A percentile compares a stretch with the other conserved stretches of the same genome.
Evolutionary conservation across 2,329 filamentous ascomycete species (phyloP).

Genomic region (Fusarium ramigenum): DNA sequence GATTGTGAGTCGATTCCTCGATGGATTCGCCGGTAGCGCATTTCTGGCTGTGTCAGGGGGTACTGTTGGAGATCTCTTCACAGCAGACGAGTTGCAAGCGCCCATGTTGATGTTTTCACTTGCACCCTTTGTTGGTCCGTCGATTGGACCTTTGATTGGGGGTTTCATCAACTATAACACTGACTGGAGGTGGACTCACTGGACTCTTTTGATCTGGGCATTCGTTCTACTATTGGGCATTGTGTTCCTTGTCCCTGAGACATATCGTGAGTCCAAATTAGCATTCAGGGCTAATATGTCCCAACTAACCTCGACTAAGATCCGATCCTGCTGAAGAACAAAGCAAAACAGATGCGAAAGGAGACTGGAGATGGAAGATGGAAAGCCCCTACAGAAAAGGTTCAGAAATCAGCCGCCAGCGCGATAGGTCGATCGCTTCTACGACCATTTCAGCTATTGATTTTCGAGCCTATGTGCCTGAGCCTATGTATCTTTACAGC

Average conservation of each 20-base stretch:
- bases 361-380: conserved; percentile 82
- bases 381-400: conserved; percentile 79
- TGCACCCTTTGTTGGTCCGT: conserved; percentile 70
- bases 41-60: conserved; percentile 82
- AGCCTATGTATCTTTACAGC: conserved; percentile 84
- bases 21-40: conserved; percentile 74
- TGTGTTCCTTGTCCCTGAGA: conserved; percentile 82
- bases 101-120: conserved; percentile 87
- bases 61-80: conserved; percentile 84
- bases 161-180: conserved; percentile 84
- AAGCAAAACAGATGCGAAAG: conserved; percentile 74
- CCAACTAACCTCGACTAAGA: conserved; percentile 49
- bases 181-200: conserved; percentile 85
- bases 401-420: conserved; percentile 70
- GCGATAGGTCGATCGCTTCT: conserved; percentile 69
- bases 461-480: conserved; percentile 86
- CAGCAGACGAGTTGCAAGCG: conserved; percentile 71
- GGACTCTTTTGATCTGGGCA: conserved; percentile 84
- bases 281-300: not conserved
- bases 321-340: conserved; percentile 75
- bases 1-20: conserved; percentile 80
- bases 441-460: conserved; percentile 81
- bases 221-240: conserved; percentile 71
- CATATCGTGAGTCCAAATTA: conserved; percentile 67
- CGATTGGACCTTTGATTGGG: conserved; percentile 69